A percentile compares a stretch with the other conserved stretches of the same genome.
These are phyloP conservation scores for Herpomyces periplanetae DNA, from an alignment of 2,329 filamentous ascomycete genomes.

Conservation along the genomic window DNA sequence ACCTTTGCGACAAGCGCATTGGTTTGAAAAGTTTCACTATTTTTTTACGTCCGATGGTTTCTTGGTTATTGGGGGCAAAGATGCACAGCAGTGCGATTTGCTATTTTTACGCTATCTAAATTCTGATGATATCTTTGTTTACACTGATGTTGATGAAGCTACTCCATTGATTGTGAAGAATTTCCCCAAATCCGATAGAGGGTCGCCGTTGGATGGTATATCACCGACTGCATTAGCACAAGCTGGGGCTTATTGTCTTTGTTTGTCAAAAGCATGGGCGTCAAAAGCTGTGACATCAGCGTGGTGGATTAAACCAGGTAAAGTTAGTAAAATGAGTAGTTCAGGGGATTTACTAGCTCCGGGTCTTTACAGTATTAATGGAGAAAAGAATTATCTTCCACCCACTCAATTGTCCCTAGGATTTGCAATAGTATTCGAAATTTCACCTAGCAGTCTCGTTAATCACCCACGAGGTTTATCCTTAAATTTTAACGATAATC, in stretches of 20 bases:
- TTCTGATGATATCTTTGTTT: conserved; percentile 64
- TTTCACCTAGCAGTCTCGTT: too few species aligned
- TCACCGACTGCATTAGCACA: conserved; percentile 67
- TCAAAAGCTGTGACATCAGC: conserved; percentile 80
- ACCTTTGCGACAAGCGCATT: conserved; percentile 41
- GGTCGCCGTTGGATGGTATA: conserved; percentile 41
- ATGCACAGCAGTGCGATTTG: conserved; percentile 58
- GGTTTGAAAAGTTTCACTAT: conserved; percentile 92
- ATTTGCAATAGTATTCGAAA: conserved; percentile 48
- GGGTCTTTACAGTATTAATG: conserved; percentile 40
- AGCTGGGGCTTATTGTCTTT: conserved; percentile 47
- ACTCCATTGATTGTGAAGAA: conserved; percentile 70
- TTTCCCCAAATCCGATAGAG: too few species aligned
- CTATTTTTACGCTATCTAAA: conserved; percentile 55
- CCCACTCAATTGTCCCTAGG: conserved; percentile 58
- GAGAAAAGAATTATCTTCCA: conserved; percentile 63
- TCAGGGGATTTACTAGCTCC: conserved; percentile 38
- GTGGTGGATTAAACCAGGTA: conserved; percentile 70
- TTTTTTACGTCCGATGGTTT: conserved; percentile 90
- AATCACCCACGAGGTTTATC: too few species aligned
- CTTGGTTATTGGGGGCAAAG: conserved; percentile 52
- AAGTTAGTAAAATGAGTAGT: conserved; percentile 49
- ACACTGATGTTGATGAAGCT: conserved; percentile 55
- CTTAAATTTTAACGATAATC: conserved; percentile 5
- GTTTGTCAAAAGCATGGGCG: conserved; percentile 67